Percentiles rank a stretch among this genome's conserved stretches.
These are phyloP conservation scores for Astrothelium macrocarpum DNA, from an alignment of 495 filamentous ascomycete species.

Conservation along the genomic window DNA sequence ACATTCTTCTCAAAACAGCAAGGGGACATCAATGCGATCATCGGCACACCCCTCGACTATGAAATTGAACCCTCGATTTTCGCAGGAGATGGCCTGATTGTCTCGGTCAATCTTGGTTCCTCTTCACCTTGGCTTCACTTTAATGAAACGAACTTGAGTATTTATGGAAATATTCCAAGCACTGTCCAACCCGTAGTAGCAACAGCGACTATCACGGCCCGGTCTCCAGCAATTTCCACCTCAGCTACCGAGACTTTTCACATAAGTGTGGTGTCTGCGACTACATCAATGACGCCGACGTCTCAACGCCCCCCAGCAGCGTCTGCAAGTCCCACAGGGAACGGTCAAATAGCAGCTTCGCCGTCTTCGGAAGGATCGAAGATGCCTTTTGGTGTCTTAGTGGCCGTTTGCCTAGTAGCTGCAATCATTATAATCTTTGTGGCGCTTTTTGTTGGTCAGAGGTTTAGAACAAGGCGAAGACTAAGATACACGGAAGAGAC, in stretches of 20 bases:
- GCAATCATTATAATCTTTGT: background rate
- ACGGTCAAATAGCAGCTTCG: background rate
- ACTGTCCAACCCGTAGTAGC: background rate
- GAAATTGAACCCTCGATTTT: conserved; percentile 49
- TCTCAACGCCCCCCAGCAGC: background rate
- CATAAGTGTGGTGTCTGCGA: background rate
- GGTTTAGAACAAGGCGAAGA: background rate
- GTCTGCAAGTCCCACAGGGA: background rate
- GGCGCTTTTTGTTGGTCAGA: background rate
- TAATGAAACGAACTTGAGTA: conserved; percentile 27
- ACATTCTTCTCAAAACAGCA: conserved; percentile 7
- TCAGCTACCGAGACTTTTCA: background rate
- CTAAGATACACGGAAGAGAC: background rate
- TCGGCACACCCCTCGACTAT: conserved; percentile 49
- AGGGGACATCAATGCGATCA: conserved; percentile 35
- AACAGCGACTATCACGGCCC: background rate
- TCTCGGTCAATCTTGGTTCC: conserved; percentile 45
- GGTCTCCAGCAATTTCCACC: background rate
- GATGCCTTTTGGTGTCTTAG: background rate
- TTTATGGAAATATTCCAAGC: background rate
- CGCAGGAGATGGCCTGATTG: conserved; percentile 40
- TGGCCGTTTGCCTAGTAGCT: background rate
- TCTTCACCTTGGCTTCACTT: conserved; percentile 59
- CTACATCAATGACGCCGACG: background rate
- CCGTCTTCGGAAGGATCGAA: background rate